A percentile compares a stretch with the other conserved stretches of the same genome.
These are phyloP conservation scores for Xylaria curta DNA, from an alignment of 495 filamentous ascomycete species.

Conservation along the genomic window DNA sequence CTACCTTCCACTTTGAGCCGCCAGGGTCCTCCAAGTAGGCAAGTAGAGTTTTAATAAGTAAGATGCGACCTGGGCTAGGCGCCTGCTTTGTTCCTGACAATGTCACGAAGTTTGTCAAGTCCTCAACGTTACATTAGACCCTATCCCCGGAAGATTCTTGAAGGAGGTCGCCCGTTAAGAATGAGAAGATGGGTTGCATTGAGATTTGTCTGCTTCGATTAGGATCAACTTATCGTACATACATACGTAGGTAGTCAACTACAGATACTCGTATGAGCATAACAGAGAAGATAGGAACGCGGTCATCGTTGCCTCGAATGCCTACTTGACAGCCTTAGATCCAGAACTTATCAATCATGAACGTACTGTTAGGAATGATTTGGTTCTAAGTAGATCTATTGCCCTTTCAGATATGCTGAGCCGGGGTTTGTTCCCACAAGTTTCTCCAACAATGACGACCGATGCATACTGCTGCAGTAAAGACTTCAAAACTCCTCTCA, in stretches of 20 bases:
- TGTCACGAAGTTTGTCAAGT: neutral
- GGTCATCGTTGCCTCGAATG: neutral
- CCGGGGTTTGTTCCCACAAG: neutral
- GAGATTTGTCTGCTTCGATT: neutral
- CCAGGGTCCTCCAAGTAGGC: neutral
- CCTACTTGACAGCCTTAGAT: neutral
- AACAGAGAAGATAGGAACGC: neutral
- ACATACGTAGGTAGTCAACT: neutral
- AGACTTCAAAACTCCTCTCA: neutral
- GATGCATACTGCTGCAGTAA: neutral
- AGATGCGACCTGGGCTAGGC: neutral
- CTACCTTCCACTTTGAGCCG: neutral
- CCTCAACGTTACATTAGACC: neutral
- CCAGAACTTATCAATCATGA: neutral
- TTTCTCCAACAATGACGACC: slow-evolving; percentile 3
- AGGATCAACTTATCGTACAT: neutral
- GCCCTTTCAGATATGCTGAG: neutral
- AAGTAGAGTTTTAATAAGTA: neutral
- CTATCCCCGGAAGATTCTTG: neutral
- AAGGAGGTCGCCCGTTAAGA: neutral
- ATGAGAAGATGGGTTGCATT: neutral
- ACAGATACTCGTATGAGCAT: neutral
- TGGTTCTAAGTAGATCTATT: neutral
- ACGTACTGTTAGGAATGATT: neutral
- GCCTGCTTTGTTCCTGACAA: neutral